phyloP scores from a whole-genome alignment of 331 rosid species.

The Spiraea crenata region DNA sequence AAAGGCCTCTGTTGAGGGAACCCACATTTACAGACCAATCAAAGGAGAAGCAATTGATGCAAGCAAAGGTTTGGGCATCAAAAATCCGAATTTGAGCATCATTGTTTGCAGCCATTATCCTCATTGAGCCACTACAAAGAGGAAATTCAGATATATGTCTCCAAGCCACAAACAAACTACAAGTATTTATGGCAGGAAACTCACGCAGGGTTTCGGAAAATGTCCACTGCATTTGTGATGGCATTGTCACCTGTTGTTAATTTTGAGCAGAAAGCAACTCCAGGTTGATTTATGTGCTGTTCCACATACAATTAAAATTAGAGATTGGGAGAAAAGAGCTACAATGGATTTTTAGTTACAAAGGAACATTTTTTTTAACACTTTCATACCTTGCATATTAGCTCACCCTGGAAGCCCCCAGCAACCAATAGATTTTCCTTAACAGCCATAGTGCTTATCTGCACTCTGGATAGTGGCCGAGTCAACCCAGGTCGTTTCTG shows the following conservation, averaged over 20 bases:
- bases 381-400: constrained; percentile 78
- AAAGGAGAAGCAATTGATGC: constrained; percentile 58
- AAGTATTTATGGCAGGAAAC: constrained; percentile 11
- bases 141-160: constrained; percentile 18
- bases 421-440: constrained; percentile 76
- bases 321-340: background rate
- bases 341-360: background rate
- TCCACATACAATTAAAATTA: constrained; percentile 20
- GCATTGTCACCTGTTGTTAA: constrained; percentile 73
- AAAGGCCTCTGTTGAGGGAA: constrained; percentile 24
- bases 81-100: constrained; percentile 76
- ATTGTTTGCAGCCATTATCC: constrained; percentile 80
- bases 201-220: constrained; percentile 55
- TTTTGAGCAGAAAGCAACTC: constrained; percentile 83
- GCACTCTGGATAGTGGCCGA: constrained; percentile 71
- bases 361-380: background rate
- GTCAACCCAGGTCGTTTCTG: constrained; percentile 58
- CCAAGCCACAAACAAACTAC: background rate
- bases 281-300: constrained; percentile 66
- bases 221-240: constrained; percentile 88
- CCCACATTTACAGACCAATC: constrained; percentile 96
- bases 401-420: constrained; percentile 96
- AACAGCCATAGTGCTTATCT: constrained; percentile 92
- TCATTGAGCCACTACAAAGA: constrained; percentile 63
- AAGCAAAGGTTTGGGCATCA: constrained; percentile 57